Evolutionary conservation across 2,329 filamentous ascomycete species (phyloP).

Genomic region (Fusarium sterilihyphosum): DNA sequence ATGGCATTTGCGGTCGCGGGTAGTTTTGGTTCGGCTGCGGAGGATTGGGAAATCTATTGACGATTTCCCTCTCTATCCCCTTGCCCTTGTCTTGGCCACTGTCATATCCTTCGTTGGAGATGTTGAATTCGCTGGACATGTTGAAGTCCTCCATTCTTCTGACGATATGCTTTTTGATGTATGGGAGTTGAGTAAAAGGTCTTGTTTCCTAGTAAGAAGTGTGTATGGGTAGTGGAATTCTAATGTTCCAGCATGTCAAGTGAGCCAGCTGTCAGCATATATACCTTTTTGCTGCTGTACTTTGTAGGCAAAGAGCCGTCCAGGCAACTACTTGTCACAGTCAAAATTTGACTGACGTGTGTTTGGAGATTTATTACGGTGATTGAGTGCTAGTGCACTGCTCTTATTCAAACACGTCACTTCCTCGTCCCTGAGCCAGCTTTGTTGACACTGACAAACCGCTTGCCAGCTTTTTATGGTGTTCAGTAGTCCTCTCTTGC

Average conservation of each 20-base stretch:
- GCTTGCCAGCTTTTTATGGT: background rate
- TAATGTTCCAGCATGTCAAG: fast-evolving
- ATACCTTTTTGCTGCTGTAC: background rate
- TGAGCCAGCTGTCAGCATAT: background rate
- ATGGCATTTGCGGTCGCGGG: background rate
- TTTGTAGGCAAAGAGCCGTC: background rate
- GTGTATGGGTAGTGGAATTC: background rate
- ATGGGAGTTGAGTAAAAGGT: background rate
- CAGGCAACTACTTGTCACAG: background rate
- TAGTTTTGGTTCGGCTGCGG: background rate
- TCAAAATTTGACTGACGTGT: too few relatives aligned
- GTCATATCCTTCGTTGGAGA: background rate
- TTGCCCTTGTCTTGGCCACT: background rate
- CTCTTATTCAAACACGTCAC: background rate
- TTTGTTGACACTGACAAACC: fast-evolving
- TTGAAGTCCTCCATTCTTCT: too few relatives aligned
- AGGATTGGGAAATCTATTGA: background rate
- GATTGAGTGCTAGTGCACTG: fast-evolving
- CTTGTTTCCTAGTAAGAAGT: background rate
- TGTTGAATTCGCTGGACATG: background rate
- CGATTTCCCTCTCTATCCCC: background rate
- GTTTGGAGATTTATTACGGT: fast-evolving
- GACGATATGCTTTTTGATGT: fast-evolving
- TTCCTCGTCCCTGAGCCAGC: fast-evolving
- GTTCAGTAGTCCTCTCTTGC: background rate